Conservation (phyloP, 345 rosid species). For the Hevea brasiliensis region DNA sequence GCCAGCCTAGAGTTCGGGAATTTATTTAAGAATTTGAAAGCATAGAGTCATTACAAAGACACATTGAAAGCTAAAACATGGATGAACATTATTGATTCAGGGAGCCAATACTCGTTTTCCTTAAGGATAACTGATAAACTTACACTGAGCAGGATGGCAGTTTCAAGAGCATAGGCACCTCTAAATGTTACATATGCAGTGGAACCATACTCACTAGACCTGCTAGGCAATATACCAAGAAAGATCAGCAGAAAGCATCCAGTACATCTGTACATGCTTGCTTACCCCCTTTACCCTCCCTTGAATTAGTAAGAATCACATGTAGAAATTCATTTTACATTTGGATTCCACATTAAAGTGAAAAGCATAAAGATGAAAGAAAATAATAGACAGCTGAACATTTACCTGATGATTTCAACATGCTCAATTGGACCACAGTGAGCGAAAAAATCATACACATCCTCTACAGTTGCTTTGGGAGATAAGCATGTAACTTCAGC, state of each 20-base stretch:
- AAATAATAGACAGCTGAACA: neutral
- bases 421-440: constrained; percentile 69
- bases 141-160: constrained; percentile 86
- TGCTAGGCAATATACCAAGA: constrained; percentile 18
- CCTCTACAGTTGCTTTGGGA: constrained; percentile 65
- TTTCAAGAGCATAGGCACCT: constrained; percentile 71
- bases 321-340: no score
- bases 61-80: no score
- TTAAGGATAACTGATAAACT: constrained; percentile 27
- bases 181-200: constrained; percentile 80
- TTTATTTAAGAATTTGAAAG: no score
- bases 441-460: constrained; percentile 64
- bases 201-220: constrained; percentile 58
- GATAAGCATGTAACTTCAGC: constrained; percentile 79
- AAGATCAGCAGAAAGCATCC: neutral
- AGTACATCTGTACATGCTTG: no score
- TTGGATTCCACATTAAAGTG: neutral
- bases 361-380: neutral
- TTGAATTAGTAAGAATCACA: no score
- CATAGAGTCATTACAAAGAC: no score
- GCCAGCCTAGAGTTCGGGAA: no score
- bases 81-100: neutral
- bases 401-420: constrained; percentile 71
- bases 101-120: neutral
- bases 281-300: no score